A percentile compares a stretch with the other conserved stretches of the same genome.
Evolutionary conservation across 345 rosid species (phyloP).

Genomic region (Gossypium mustelinum): DNA sequence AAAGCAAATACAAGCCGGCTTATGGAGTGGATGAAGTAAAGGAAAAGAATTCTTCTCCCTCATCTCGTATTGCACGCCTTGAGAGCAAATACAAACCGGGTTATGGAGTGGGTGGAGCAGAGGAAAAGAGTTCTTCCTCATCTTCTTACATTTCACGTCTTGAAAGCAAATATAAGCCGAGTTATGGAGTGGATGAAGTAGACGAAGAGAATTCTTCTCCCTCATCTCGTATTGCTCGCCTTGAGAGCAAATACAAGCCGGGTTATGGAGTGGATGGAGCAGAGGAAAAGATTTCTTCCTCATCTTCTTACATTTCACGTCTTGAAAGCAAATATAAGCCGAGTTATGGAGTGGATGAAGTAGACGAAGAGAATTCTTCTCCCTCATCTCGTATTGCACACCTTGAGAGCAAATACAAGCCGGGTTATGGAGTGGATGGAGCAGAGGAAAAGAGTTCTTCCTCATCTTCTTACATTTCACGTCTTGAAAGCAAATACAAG

Average conservation of each 20-base stretch:
- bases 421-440: no score
- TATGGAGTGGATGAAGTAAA: neutral
- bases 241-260: neutral
- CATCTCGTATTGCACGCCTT: neutral
- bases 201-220: neutral
- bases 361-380: no score
- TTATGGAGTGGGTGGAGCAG: neutral
- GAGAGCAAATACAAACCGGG: neutral
- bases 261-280: neutral
- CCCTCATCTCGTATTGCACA: no score
- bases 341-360: accelerated
- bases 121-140: neutral
- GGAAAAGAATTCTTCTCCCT: neutral
- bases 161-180: neutral
- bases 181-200: neutral
- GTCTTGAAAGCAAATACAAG: no score
- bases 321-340: neutral
- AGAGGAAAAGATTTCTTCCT: neutral
- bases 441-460: no score
- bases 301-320: neutral
- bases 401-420: no score
- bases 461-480: no score
- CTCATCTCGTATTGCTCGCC: neutral
- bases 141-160: neutral
- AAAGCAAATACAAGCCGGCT: neutral